Base-by-base conservation (phyloP, 225 moss, liverwort and hornwort species). In the Rhytidiadelphus loreus region DNA sequence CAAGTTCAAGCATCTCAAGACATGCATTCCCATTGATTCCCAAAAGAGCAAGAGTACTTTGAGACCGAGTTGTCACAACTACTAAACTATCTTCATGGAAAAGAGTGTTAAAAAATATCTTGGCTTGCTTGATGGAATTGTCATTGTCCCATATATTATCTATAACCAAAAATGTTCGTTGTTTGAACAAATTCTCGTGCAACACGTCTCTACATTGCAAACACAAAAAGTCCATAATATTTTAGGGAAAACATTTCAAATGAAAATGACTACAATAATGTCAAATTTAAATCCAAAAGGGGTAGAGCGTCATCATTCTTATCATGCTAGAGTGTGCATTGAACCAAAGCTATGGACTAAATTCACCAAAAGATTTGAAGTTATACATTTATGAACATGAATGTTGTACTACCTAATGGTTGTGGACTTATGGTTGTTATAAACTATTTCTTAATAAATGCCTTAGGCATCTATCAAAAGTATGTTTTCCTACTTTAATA, bases 291-390 rank as follows among this genome's bases (percentile, higher is more conserved):
- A 52, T 76, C 52, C 4, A 13, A 33, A 33, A 7, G 9, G 8
- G 8, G 35, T 14, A 14, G 23, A 22, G 33, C 3, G 0, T 35
- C 0, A 21, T 4, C 8, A 76, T 2, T 13, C 33, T 39, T 7
- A 39, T 39, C 39, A 39, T 13, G 7, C 39, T n/a, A 23, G n/a
- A 68, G 6, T 4, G 7, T 1, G 12, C 6, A 13, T 68, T 22
- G 12, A 23, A 12, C 23, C 12, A n/a, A 2, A 7, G 4, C 7
- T 13, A 39, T 23, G 46, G 46, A 46, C 7, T 46, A 46, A 46
- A 46, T 46, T 46, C 46, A 9, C 9, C 46, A 46, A 46, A 46
- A 7, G 46, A 46, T 46, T 46, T 46, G 46, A 46, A 46, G 7
- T 46, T 46, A 9, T 46, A 46, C 46, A 46, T 46, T 46, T 9